Conservation (phyloP, 2,329 filamentous ascomycete genomes). For the Xylaria sp. region DNA sequence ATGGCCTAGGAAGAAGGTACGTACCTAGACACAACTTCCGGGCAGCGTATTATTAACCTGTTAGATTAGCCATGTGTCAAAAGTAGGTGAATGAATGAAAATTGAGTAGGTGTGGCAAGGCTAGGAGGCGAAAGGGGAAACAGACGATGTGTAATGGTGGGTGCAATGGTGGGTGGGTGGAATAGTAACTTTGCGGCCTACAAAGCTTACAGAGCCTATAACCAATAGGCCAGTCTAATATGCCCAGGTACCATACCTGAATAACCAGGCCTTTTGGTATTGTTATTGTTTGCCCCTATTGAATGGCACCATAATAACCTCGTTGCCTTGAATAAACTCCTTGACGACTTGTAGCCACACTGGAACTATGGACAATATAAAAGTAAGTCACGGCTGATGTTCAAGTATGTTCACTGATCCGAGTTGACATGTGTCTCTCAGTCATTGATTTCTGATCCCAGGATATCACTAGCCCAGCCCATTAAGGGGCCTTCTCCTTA, state of each 20-base stretch:
- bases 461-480: neutral
- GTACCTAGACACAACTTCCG: neutral
- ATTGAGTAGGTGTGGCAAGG: neutral
- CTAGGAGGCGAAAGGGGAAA: neutral
- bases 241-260: neutral
- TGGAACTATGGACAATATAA: too few relatives aligned
- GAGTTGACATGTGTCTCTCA: neutral
- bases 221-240: neutral
- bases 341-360: too few relatives aligned
- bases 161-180: too few relatives aligned
- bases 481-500: neutral
- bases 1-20: neutral
- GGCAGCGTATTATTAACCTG: neutral
- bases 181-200: neutral
- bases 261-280: neutral
- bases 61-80: neutral
- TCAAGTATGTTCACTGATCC: neutral
- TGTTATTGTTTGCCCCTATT: neutral
- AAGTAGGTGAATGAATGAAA: neutral
- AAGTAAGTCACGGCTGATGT: neutral
- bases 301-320: neutral
- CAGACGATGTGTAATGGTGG: neutral
- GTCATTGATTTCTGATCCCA: neutral
- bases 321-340: neutral
- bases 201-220: neutral